Evolutionary conservation across 441 rosid genomes (phyloP).

Genomic region (Kokia cookei): DNA sequence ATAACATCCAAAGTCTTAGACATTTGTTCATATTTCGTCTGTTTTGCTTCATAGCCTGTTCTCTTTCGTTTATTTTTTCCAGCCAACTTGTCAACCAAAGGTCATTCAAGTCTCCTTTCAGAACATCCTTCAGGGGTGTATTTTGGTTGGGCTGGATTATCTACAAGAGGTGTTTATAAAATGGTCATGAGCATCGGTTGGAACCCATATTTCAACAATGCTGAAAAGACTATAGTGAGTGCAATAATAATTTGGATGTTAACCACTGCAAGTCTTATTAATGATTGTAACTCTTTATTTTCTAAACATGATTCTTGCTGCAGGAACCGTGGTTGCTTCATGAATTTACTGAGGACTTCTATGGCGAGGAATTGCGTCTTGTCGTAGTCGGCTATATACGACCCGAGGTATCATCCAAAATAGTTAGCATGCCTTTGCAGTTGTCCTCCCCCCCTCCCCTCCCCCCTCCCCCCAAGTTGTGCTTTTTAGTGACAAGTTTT

Average conservation of each 20-base stretch:
- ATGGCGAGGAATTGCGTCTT: constrained; percentile 78
- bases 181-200: constrained; percentile 95
- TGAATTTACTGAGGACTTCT: constrained; percentile 73
- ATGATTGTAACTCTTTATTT: background rate
- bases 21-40: background rate
- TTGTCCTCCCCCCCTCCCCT: background rate
- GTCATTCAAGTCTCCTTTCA: constrained; percentile 42
- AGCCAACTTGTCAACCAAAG: constrained; percentile 86
- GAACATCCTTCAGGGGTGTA: constrained; percentile 80
- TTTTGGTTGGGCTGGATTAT: constrained; percentile 85
- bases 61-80: constrained; percentile 1
- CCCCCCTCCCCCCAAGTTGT: background rate
- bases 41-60: background rate
- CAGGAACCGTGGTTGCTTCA: constrained; percentile 97
- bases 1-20: background rate
- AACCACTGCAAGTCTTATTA: background rate
- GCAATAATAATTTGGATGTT: background rate
- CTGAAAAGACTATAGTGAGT: constrained; percentile 84
- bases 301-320: constrained; percentile 5
- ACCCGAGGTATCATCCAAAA: constrained; percentile 52
- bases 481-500: background rate
- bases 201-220: constrained; percentile 87
- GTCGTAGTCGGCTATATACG: constrained; percentile 80
- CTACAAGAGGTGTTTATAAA: constrained; percentile 61
- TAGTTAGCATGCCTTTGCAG: background rate